Evolutionary conservation across 2,329 filamentous ascomycete genomes (phyloP).

Genomic region (Gliomastix tumulicola): DNA sequence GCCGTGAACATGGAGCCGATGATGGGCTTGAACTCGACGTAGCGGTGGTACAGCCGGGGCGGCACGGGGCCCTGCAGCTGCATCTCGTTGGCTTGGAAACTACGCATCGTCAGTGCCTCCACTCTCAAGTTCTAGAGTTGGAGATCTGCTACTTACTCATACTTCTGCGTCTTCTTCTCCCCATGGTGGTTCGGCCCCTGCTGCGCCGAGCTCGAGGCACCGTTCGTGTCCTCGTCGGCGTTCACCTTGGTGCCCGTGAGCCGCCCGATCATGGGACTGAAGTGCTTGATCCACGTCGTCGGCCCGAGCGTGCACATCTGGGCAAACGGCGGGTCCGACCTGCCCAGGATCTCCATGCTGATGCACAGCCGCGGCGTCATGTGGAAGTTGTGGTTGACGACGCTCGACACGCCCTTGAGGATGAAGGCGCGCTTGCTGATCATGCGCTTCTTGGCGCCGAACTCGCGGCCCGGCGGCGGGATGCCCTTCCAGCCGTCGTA

Average conservation of each 20-base stretch:
- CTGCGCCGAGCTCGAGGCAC: conserved; percentile 8
- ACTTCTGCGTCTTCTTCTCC: conserved; percentile 57
- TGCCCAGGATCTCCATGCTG: conserved; percentile 72
- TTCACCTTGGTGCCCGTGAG: conserved; percentile 67
- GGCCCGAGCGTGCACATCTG: conserved; percentile 77
- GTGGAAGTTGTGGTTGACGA: conserved; percentile 53
- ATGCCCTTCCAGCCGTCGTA: conserved; percentile 63
- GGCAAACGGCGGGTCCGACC: conserved; percentile 61
- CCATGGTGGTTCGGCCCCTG: neutral
- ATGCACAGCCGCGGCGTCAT: conserved; percentile 66
- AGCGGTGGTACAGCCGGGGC: conserved; percentile 76
- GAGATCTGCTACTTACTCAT: conserved; percentile 54
- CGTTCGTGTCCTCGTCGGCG: conserved; percentile 40
- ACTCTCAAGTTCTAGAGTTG: neutral
- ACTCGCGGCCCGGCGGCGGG: conserved; percentile 48
- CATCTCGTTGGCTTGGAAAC: conserved; percentile 89
- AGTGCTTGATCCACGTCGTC: conserved; percentile 71
- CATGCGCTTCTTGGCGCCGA: conserved; percentile 72
- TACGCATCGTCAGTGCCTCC: conserved; percentile 20
- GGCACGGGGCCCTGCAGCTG: conserved; percentile 82
- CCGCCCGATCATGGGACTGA: conserved; percentile 81
- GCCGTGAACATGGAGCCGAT: conserved; percentile 83
- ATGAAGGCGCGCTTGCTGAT: conserved; percentile 84
- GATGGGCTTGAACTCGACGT: conserved; percentile 86
- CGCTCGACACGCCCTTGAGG: conserved; percentile 59